phyloP scores from a whole-genome alignment of 805 yeast species.

The Candida methanosorbosa region DNA sequence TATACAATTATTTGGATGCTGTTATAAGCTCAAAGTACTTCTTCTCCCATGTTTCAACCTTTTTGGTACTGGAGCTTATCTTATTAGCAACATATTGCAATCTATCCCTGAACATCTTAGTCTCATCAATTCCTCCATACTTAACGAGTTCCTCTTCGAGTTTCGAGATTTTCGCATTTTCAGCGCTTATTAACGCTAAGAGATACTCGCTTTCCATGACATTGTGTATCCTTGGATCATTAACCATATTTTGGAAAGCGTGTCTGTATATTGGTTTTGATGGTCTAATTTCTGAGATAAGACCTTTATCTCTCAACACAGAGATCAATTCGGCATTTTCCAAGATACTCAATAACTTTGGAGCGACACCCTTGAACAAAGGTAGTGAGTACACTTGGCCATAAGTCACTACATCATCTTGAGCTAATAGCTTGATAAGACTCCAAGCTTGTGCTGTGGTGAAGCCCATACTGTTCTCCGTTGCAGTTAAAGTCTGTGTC shows the following conservation, averaged over 20 bases:
- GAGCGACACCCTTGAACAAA: conserved; percentile 48
- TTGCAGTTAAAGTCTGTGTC: conserved; percentile 59
- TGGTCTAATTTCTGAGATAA: conserved; percentile 54
- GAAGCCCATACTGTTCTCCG: conserved; percentile 37
- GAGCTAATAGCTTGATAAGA: conserved; percentile 56
- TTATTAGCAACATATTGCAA: conserved; percentile 59
- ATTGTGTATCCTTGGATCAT: conserved; percentile 46
- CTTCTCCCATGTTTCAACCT: conserved; percentile 39
- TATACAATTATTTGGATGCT: too few relatives aligned
- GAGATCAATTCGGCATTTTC: conserved; percentile 75
- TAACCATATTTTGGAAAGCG: conserved; percentile 62
- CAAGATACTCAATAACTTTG: conserved; percentile 52
- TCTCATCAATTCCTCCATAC: conserved; percentile 41
- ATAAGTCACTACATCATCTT: conserved; percentile 34
- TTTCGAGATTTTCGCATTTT: conserved; percentile 50
- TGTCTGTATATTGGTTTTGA: conserved; percentile 81
- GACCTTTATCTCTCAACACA: conserved; percentile 69
- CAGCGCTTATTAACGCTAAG: conserved; percentile 44
- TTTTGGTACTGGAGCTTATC: conserved; percentile 50
- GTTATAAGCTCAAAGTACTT: neutral
- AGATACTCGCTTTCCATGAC: conserved; percentile 59
- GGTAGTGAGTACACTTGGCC: conserved; percentile 48
- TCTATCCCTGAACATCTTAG: conserved; percentile 51
- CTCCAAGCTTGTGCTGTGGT: conserved; percentile 84
- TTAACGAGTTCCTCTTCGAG: conserved; percentile 67